A percentile compares a stretch with the other conserved stretches of the same genome.
phyloP scores from a whole-genome alignment of 2,329 filamentous ascomycete species.

The Neopestalotiopsis sp. region DNA sequence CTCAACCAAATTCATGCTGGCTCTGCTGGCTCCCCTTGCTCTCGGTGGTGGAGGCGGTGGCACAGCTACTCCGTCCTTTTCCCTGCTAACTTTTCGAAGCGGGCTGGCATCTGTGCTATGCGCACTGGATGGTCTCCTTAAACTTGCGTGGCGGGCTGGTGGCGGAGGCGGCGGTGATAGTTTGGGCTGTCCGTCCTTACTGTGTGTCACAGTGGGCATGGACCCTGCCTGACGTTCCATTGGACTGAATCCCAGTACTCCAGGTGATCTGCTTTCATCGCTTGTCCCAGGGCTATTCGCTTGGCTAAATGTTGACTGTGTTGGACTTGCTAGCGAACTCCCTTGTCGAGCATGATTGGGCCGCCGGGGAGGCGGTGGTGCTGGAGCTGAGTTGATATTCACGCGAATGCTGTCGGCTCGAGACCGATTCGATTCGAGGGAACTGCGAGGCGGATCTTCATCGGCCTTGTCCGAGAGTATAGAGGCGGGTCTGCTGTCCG shows the following conservation, averaged over 20 bases:
- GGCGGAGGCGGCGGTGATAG: slow-evolving; percentile 49
- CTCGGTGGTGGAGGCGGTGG: slow-evolving; percentile 57
- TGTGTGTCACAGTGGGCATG: slow-evolving; percentile 26
- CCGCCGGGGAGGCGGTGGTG: slow-evolving; percentile 62
- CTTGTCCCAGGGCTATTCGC: slow-evolving; percentile 24
- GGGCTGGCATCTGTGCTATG: slow-evolving; percentile 44
- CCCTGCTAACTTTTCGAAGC: slow-evolving; percentile 37
- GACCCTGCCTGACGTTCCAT: slow-evolving; percentile 12
- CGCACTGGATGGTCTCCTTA: slow-evolving; percentile 50
- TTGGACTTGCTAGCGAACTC: slow-evolving; percentile 36
- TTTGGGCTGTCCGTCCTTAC: slow-evolving; percentile 34
- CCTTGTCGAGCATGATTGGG: slow-evolving; percentile 42
- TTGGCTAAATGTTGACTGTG: slow-evolving; percentile 32
- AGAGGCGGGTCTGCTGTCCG: slow-evolving; percentile 47
- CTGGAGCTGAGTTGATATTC: slow-evolving; percentile 44
- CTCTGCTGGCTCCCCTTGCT: slow-evolving; percentile 52
- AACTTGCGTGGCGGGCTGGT: slow-evolving; percentile 50
- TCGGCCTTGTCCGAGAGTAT: slow-evolving; percentile 32
- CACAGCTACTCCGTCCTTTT: slow-evolving; percentile 29
- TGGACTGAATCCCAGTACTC: slow-evolving; percentile 20
- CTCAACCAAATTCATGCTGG: neutral
- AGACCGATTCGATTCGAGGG: slow-evolving; percentile 54
- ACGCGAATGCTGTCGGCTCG: slow-evolving; percentile 52
- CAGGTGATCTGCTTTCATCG: slow-evolving; percentile 28
- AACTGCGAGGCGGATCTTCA: slow-evolving; percentile 52